Evolutionary conservation across 148 eudicot genomes (phyloP), one percentile per base, ranked within the genome.

Genomic region (Chenopodium suecicum): DNA sequence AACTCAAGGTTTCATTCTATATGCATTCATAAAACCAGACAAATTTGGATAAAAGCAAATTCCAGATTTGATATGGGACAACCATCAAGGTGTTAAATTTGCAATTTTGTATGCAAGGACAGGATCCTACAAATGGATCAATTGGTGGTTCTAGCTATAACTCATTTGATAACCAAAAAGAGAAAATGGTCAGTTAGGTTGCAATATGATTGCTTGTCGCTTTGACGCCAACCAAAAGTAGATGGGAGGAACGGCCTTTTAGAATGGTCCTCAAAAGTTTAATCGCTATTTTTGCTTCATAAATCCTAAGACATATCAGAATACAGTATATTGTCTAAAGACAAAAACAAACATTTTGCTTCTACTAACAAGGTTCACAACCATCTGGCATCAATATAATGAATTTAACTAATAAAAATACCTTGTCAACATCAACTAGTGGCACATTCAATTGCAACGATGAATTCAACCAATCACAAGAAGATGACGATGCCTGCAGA

Each of bases 401-500:
- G 31, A 67, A 44, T 20, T 67, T 22, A 14, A 77, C 32, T n/a
- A 82, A 77, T 41, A 54, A 5, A 7, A 37, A 73, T 86, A 96
- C 99, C 98, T 96, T 96, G 85, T 96, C 99, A 71, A 94, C 97
- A 79, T 96, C 99, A 87, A 90, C 94, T 74, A 96, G 86, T 77
- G 99, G 99, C 63, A 96, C 98, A 83, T 89, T 90, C 75, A 90
- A 75, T 81, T 88, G 92, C 64, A 83, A 83, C 29, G 94, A 90
- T 48, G 92, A 86, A 84, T 90, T 95, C 89, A 89, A 81, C 89
- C 90, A 88, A 85, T 88, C 87, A 58, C 86, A 85, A 65, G 90
- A 84, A 76, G 88, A 85, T 52, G 87, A 86, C 48, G 81, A 77
- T 27, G 80, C 91, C 98, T 93, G 86, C 78, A 86, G 74, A 77